Evolutionary conservation across 441 rosid species (phyloP), one percentile per base, ranked within the genome.

Genomic region (Macaranga tanarius): DNA sequence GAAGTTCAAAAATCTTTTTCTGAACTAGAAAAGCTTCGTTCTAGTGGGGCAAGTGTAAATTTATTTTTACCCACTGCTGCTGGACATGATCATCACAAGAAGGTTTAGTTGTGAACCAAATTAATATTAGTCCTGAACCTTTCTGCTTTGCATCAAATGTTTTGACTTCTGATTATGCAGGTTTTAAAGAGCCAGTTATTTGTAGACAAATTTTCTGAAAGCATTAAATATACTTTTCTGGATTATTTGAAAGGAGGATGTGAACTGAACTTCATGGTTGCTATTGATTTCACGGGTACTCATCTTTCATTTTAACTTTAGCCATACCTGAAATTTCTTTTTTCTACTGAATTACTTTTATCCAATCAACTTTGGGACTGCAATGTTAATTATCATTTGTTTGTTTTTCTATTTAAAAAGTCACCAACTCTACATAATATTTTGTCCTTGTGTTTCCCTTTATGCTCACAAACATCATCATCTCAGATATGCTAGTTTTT

Each of bases 191-290:
- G 97, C 79, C 90, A 86, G 84, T 81, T 95, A 72, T 88, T 70
- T 63, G 90, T 95, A 72, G 93, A 88, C 67, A 86, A 80, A 74
- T 90, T 84, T 73, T 83, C 89, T 26, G 97, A 92, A 84, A 87
- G 86, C 61, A 77, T 78, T 66, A 91, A 88, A 75, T 79, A 82
- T 73, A 88, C 97, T 56, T 92, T 95, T 80, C 83, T 95, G 70
- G 99, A 95, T 72, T 95, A 92, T 84, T 75, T 92, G 82, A 86
- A 85, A 38, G 89, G 79, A 42, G 99, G 99, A 72, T 95, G 85
- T 60, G 96, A 95, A 76, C 80, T 95, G 75, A 92, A 90, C 84
- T 92, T 92, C 88, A 95, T 95, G 97, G 90, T 89, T 74, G 99
- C 99, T 63, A 77, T 95, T 75, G 99, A 95, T 86, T 95, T 90